Evolutionary conservation across 805 yeast species (phyloP), one percentile per base, ranked within the genome.

Genomic region (Sungouiozyma ichnusensis): DNA sequence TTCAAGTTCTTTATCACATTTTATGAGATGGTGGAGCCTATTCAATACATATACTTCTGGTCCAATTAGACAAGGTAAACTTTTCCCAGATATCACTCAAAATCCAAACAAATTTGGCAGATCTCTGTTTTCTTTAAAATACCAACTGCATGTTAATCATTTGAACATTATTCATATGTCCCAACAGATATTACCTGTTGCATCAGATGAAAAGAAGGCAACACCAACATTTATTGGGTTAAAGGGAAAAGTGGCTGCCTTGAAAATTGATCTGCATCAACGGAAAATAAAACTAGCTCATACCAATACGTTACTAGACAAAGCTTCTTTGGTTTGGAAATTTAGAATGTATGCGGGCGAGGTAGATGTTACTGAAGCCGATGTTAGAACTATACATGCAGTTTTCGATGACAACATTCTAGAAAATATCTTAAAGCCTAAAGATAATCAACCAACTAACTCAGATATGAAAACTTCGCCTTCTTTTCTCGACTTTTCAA

Each of bases 21-120:
- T 87, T 61, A 70, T 75, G 48, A 61, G 60, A 9, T 88, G 97
- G 97, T 86, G 95, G 94, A 63, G 66, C 31, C 68, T 82, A 46
- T 87, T 87, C 58, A 72, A 76, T 32, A 78, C 87, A n/a, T 79
- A 78, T 44, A 69, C 82, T 50, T 77, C 86, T 40, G 72, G 90
- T 11, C 95, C 96, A 0, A 70, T 85, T 18, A 68, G 90, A 41
- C 69, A 72, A 37, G 96, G 96, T 0, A 63, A 69, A 1, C 57
- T 88, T 31, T 87, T 85, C 61, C 73, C 75, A 0, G 73, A 70
- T 18, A 43, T 60, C 20, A 49, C 57, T 7, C 69, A 69, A 44
- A 77, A 72, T 33, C 54, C 58, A 4, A 69, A 67, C 35, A 79
- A 77, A 51, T 80, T 86, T 56, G 83, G 94, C 0, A 68, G 74